Evolutionary conservation across 257 asterid genomes (phyloP).

Genomic region (Fraxinus cuspidata): DNA sequence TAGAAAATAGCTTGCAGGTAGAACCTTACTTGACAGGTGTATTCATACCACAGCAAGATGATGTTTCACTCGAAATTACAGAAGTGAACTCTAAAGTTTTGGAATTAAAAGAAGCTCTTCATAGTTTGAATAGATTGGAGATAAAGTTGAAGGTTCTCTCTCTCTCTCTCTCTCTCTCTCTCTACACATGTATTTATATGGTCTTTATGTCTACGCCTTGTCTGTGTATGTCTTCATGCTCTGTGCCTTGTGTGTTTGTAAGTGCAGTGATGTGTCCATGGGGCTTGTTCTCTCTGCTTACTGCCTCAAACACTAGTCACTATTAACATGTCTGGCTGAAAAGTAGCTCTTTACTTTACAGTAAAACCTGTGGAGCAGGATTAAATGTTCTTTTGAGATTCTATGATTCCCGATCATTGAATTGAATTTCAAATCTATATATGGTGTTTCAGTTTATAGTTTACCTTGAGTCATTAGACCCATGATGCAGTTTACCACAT

Average conservation of each 20-base stretch:
- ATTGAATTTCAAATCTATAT: background rate
- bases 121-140: slow-evolving; percentile 68
- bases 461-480: background rate
- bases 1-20: slow-evolving; percentile 48
- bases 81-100: slow-evolving; percentile 51
- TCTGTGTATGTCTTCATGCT: background rate
- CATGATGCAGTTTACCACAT: background rate
- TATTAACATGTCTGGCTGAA: too few species aligned
- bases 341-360: too few species aligned
- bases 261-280: background rate
- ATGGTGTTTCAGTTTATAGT: background rate
- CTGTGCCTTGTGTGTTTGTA: background rate
- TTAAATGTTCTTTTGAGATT: background rate
- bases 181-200: background rate
- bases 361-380: background rate
- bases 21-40: slow-evolving; percentile 75
- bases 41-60: slow-evolving; percentile 59
- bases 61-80: slow-evolving; percentile 26
- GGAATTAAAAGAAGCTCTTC: slow-evolving; percentile 64
- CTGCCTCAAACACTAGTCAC: background rate
- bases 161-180: slow-evolving; percentile 19
- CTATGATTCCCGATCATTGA: background rate
- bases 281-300: background rate
- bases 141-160: slow-evolving; percentile 82
- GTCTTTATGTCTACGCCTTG: background rate